Evolutionary conservation across 495 filamentous ascomycete genomes (phyloP).

Genomic region (Peziza echinospora): DNA sequence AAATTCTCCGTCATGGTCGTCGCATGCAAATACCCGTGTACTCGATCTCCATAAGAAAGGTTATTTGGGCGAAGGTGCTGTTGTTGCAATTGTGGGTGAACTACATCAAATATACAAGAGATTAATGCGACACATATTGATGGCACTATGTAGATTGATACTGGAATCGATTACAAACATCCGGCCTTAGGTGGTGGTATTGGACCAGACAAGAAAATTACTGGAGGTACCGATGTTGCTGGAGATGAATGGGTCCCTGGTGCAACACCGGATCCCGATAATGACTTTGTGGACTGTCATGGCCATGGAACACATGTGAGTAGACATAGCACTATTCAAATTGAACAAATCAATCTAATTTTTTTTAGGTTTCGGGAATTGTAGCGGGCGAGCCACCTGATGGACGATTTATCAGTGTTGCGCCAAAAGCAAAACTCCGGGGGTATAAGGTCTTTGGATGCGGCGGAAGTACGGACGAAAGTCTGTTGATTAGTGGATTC

Average conservation of each 20-base stretch:
- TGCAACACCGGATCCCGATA: conserved; percentile 21
- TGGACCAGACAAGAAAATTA: conserved; percentile 31
- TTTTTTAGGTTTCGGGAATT: conserved; percentile 29
- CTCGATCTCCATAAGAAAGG: conserved; percentile 14
- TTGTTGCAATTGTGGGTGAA: conserved; percentile 12
- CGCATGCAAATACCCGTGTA: conserved; percentile 16
- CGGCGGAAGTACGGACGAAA: conserved; percentile 25
- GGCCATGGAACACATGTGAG: conserved; percentile 27
- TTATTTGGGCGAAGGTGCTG: conserved; percentile 9
- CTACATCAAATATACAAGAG: background rate
- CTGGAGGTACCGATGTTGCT: conserved; percentile 31
- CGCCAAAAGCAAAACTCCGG: conserved; percentile 31
- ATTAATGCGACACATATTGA: no score
- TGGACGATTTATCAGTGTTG: conserved; percentile 31
- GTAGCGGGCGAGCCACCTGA: conserved; percentile 28
- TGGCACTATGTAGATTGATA: conserved; percentile 21
- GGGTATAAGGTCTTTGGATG: conserved; percentile 36
- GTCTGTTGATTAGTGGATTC: conserved; percentile 34
- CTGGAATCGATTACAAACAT: conserved; percentile 34
- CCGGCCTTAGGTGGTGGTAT: conserved; percentile 38
- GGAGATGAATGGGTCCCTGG: conserved; percentile 22
- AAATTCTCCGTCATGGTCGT: conserved; percentile 5
- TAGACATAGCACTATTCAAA: no score
- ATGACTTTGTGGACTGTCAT: conserved; percentile 24
- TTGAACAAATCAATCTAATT: no score